Evolutionary conservation across 208 protist species (phyloP).

Genomic region (Crithidia acanthocephali): DNA sequence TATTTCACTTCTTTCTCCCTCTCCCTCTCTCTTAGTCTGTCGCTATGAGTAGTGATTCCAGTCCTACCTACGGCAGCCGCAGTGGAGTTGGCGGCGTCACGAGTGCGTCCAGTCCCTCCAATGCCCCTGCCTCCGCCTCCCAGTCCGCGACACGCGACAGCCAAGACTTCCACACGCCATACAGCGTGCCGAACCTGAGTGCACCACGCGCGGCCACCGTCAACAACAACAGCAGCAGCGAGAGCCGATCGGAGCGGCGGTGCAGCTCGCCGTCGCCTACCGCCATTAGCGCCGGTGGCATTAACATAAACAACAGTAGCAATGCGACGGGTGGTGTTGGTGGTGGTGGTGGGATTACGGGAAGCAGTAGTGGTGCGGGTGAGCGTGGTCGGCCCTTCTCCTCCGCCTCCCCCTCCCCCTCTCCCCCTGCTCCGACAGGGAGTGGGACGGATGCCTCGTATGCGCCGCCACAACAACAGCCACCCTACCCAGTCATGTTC

Average conservation of each 20-base stretch:
- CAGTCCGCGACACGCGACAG: conserved; percentile 6
- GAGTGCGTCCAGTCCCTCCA: not conserved
- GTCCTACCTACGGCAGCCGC: not conserved
- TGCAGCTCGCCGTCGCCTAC: conserved; percentile 16
- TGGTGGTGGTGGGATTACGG: too few relatives aligned
- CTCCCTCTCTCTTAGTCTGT: not conserved
- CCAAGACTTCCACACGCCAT: conserved; percentile 3
- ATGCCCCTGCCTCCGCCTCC: not conserved
- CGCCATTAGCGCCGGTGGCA: not conserved
- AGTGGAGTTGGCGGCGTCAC: not conserved
- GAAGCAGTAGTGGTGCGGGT: not conserved
- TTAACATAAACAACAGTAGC: too few relatives aligned
- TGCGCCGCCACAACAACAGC: not conserved
- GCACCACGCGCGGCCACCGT: not conserved
- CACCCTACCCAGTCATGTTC: conserved; percentile 2
- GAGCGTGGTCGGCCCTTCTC: not conserved
- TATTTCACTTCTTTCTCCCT: not conserved
- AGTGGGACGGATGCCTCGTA: not conserved
- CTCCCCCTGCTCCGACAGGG: not conserved
- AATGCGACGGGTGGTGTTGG: too few relatives aligned
- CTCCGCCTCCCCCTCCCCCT: conserved; percentile 12
- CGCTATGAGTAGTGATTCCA: not conserved
- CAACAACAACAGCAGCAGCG: conserved; percentile 1
- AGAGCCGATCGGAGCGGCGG: conserved; percentile 7
- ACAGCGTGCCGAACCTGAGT: conserved; percentile 2